These are phyloP conservation scores for Scedosporium boydii DNA, from an alignment of 2,329 filamentous ascomycete genomes.

Conservation along the genomic window DNA sequence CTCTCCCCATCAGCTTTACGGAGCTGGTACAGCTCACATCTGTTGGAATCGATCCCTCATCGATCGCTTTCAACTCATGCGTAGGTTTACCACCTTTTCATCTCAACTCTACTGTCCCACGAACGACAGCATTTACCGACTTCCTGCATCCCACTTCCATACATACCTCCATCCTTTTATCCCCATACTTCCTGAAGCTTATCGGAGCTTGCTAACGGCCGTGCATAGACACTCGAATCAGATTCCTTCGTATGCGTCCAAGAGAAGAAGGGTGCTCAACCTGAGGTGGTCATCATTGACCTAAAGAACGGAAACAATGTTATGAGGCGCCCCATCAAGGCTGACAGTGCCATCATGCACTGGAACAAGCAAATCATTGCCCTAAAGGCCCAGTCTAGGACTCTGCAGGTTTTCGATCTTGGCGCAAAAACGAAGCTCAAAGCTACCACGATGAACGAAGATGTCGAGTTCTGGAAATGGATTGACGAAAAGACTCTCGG, in stretches of 20 bases:
- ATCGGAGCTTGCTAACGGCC: constrained; percentile 8
- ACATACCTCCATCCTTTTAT: neutral
- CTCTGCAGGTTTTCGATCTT: constrained; percentile 95
- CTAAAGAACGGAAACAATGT: constrained; percentile 97
- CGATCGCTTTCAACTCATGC: constrained; percentile 73
- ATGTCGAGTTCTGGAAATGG: constrained; percentile 99
- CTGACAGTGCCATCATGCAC: constrained; percentile 99
- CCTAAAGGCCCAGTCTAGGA: constrained; percentile 86
- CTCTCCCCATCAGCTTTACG: constrained; percentile 81
- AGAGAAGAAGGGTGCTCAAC: constrained; percentile 80
- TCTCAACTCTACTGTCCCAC: constrained; percentile 2
- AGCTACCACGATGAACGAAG: constrained; percentile 91
- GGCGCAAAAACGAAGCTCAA: constrained; percentile 91
- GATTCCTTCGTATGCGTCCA: constrained; percentile 94
- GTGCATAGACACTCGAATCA: constrained; percentile 81
- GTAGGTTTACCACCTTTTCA: constrained; percentile 36
- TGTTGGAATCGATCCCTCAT: constrained; percentile 35
- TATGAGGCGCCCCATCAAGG: constrained; percentile 91
- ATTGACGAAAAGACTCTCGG: constrained; percentile 83
- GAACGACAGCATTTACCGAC: neutral
- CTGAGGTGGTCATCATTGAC: constrained; percentile 95
- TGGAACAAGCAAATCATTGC: constrained; percentile 94
- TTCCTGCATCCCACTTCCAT: constrained; percentile 1
- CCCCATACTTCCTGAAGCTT: neutral
- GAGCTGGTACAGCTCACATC: constrained; percentile 66